Percentiles rank a stretch among this genome's conserved stretches.
Conservation (phyloP, 1,284 basidiomycete species). For the Serendipita sp. region DNA sequence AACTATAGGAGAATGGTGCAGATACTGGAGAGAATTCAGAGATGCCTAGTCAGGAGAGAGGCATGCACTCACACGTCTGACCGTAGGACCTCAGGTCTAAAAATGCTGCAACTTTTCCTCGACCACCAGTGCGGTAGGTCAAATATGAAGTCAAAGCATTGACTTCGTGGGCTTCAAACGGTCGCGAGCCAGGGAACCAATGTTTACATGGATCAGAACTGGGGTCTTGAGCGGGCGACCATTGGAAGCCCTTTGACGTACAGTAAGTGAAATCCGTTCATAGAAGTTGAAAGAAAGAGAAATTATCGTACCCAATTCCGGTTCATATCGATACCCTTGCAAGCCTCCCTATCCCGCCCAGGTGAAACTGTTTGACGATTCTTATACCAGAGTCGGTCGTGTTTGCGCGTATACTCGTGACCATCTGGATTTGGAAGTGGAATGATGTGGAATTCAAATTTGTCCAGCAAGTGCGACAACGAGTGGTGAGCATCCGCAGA, state of each 20-base stretch:
- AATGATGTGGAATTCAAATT: slow-evolving; percentile 61
- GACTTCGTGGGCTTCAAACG: slow-evolving; percentile 67
- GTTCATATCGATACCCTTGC: slow-evolving; percentile 70
- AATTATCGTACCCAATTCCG: slow-evolving; percentile 46
- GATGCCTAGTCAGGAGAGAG: not conserved
- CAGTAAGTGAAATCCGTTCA: not conserved
- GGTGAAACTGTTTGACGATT: slow-evolving; percentile 43
- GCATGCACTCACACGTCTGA: slow-evolving; percentile 50
- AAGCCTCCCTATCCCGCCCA: slow-evolving; percentile 28
- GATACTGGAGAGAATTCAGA: slow-evolving; percentile 33
- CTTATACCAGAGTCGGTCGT: slow-evolving; percentile 72
- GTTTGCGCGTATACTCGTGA: slow-evolving; percentile 54
- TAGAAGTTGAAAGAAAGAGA: not conserved
- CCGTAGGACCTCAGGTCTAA: slow-evolving; percentile 74
- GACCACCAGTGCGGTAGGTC: slow-evolving; percentile 34
- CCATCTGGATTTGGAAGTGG: slow-evolving; percentile 78
- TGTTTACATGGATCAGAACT: slow-evolving; percentile 47
- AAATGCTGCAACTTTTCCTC: slow-evolving; percentile 36
- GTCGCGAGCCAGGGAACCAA: slow-evolving; percentile 54
- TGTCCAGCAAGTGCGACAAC: slow-evolving; percentile 35
- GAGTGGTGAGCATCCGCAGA: slow-evolving; percentile 21
- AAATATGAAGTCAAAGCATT: slow-evolving; percentile 62
- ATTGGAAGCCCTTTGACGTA: slow-evolving; percentile 21
- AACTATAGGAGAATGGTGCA: slow-evolving; percentile 61
- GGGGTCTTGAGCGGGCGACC: slow-evolving; percentile 15